Conservation (phyloP, 192 early-diverging fungal genomes). For the Cladochytrium replicatum region DNA sequence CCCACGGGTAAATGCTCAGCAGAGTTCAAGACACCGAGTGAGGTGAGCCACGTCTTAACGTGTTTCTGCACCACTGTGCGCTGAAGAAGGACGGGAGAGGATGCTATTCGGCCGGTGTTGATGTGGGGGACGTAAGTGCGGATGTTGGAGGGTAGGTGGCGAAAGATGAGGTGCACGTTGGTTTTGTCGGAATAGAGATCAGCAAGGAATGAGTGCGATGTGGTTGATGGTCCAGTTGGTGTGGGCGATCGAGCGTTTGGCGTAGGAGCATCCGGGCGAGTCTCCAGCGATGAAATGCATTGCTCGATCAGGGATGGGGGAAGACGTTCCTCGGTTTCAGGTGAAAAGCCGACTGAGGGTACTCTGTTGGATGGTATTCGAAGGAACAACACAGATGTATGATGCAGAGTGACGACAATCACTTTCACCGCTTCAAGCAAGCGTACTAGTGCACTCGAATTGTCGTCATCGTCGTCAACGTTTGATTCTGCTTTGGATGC, state of each 20-base stretch:
- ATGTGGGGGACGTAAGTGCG: conserved; percentile 19
- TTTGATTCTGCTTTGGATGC: conserved; percentile 7
- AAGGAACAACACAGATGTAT: neutral
- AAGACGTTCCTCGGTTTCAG: neutral
- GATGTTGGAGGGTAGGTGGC: conserved; percentile 18
- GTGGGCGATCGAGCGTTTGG: neutral
- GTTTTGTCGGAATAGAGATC: conserved; percentile 27
- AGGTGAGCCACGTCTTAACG: neutral
- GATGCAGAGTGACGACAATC: conserved; percentile 6
- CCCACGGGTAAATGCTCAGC: neutral
- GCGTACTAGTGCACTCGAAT: neutral
- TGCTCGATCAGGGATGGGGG: conserved; percentile 5
- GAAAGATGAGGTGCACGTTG: conserved; percentile 20
- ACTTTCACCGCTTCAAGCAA: conserved; percentile 4
- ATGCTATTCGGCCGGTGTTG: neutral
- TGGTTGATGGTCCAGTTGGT: neutral
- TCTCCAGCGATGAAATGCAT: conserved; percentile 9
- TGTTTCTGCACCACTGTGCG: neutral
- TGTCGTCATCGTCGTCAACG: conserved; percentile 10
- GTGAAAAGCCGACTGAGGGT: too few species aligned
- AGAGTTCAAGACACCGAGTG: neutral
- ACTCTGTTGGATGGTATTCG: neutral
- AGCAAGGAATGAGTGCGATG: conserved; percentile 3
- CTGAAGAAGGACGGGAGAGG: too few species aligned
- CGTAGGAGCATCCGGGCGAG: neutral